A percentile compares a stretch with the other conserved stretches of the same genome.
These are phyloP conservation scores for Nicotiana undulata DNA, from an alignment of 257 asterid species.

Conservation along the genomic window DNA sequence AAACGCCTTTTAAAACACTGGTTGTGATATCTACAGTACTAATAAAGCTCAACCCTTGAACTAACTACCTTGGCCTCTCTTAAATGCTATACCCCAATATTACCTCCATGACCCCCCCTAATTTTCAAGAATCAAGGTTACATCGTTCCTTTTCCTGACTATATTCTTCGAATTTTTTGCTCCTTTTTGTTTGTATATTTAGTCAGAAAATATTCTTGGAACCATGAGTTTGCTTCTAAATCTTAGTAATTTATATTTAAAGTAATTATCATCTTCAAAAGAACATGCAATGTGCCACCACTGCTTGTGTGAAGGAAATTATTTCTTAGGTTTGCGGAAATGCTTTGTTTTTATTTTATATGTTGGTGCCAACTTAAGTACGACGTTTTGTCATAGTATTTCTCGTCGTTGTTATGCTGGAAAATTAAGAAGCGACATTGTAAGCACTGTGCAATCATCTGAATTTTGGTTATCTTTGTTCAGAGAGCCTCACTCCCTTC, in stretches of 20 bases:
- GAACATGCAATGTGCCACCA: background rate
- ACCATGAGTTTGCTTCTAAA: background rate
- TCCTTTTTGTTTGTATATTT: no score
- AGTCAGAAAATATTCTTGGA: background rate
- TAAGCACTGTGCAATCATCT: background rate
- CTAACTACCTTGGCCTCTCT: no score
- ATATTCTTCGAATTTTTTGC: no score
- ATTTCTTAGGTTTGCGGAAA: background rate
- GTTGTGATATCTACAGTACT: no score
- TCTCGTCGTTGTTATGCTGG: background rate
- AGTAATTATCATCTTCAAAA: background rate
- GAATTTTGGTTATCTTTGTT: background rate
- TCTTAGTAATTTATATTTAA: background rate
- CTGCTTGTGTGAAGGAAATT: background rate
- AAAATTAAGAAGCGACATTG: background rate
- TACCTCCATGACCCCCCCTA: no score
- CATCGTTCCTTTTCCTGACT: no score
- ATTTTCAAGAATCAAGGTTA: no score
- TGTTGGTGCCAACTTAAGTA: background rate
- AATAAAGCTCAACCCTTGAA: no score
- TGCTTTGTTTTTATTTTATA: background rate
- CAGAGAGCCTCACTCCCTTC: background rate
- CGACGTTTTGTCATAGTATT: background rate
- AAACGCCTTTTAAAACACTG: no score
- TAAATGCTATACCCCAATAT: no score